Conservation (phyloP, 306 rosid species). For the Fragaria vesca region DNA sequence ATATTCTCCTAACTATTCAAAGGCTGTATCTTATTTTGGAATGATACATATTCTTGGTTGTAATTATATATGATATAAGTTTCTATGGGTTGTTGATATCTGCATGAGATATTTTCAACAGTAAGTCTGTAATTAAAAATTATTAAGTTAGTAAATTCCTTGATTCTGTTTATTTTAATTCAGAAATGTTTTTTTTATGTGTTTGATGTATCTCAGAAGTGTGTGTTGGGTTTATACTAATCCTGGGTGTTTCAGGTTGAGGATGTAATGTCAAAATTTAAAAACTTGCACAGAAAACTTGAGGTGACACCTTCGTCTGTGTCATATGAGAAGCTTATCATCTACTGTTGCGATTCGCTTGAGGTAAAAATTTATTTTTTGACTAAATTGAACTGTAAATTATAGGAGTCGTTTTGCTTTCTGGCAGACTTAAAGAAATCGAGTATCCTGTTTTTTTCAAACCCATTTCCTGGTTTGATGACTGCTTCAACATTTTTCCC, state of each 20-base stretch:
- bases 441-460: background rate
- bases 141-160: background rate
- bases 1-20: background rate
- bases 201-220: background rate
- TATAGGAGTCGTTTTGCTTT: conserved; percentile 13
- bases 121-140: background rate
- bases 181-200: background rate
- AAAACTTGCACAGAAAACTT: conserved; percentile 49
- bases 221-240: conserved; percentile 9
- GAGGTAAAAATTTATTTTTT: conserved; percentile 48
- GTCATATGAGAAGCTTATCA: conserved; percentile 67
- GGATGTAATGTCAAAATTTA: conserved; percentile 56
- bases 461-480: background rate
- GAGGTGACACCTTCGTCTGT: conserved; percentile 61
- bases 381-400: conserved; percentile 4
- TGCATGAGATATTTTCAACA: background rate
- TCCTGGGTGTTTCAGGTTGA: conserved; percentile 67
- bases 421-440: conserved; percentile 7
- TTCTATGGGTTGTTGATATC: background rate
- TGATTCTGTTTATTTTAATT: background rate
- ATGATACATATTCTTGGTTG: background rate
- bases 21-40: background rate
- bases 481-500: background rate
- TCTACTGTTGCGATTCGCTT: conserved; percentile 50
- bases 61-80: background rate